phyloP scores from a whole-genome alignment of 202 grass and related monocot genomes.

The Panicum virgatum region DNA sequence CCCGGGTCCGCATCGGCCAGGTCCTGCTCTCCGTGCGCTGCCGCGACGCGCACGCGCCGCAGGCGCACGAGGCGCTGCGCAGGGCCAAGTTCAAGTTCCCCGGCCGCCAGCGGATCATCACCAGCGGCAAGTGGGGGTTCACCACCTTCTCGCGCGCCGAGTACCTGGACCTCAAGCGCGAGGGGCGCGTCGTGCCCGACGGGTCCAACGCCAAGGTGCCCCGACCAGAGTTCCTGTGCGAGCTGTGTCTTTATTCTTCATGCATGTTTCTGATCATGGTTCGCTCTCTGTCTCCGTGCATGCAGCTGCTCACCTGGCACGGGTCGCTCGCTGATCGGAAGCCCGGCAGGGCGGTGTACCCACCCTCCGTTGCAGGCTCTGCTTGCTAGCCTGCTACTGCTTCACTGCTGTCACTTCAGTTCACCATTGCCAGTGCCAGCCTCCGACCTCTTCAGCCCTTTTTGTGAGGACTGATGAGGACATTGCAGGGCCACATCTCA shows the following conservation, averaged over 20 bases:
- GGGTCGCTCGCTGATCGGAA: constrained; percentile 36
- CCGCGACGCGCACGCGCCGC: constrained; percentile 50
- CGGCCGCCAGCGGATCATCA: constrained; percentile 62
- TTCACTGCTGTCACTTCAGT: neutral
- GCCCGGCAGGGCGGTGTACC: constrained; percentile 36
- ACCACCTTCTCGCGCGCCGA: constrained; percentile 60
- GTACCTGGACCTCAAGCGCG: constrained; percentile 56
- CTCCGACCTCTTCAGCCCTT: neutral
- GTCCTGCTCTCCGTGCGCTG: constrained; percentile 65
- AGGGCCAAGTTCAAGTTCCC: constrained; percentile 84
- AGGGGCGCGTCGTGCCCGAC: constrained; percentile 53
- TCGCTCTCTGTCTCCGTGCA: neutral
- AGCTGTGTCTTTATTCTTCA: too few species aligned
- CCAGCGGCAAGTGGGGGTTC: constrained; percentile 67
- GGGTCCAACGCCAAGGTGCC: constrained; percentile 72
- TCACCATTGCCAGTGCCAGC: neutral
- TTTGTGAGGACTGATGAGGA: neutral
- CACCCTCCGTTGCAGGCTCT: constrained; percentile 18
- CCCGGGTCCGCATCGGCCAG: constrained; percentile 61
- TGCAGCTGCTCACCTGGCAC: constrained; percentile 64
- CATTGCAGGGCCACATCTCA: neutral
- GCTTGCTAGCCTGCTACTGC: neutral
- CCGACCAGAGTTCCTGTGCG: too few species aligned
- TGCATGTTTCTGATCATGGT: too few species aligned
- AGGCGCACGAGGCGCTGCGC: constrained; percentile 60